Evolutionary conservation across 257 asterid species (phyloP), one percentile per base, ranked within the genome.

Genomic region (Pogostemon cablin): DNA sequence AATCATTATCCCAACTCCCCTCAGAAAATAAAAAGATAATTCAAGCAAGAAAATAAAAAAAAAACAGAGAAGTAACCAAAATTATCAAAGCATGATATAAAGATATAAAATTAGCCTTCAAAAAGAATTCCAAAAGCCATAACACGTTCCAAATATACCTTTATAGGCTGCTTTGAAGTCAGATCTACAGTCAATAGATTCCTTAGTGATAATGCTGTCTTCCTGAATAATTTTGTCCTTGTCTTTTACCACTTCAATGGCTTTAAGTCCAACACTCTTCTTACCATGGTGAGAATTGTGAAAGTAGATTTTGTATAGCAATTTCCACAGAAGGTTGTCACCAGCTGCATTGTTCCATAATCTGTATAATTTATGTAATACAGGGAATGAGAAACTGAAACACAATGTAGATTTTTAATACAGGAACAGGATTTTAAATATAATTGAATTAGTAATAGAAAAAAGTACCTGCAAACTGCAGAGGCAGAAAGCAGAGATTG

Each of bases 241-340:
- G 50, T 69, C 34, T 62, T 69, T 41, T n/a, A 40, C 53, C 54
- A 9, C 71, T 69, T 74, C 75, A 66, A 62, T 46, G 41, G 57
- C 41, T 41, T 32, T 47, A 76, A 5, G 54, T 62, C 49, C 69
- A 46, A 39, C 34, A 47, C 54, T 50, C 74, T 69, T 69, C 41
- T 58, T 7, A 56, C 32, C 7, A 67, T 62, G 63, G 39, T 48
- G 65, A 56, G 75, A 73, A 68, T 48, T 49, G 48, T 81, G 74
- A 60, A 88, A 85, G 78, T 78, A 87, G 63, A 62, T 67, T 39
- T 54, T 52, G 69, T 82, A 82, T 12, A 91, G 79, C 1, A 57
- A 72, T 75, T 86, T 73, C 98, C 98, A 93, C 6, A 93, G 81
- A 71, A 70, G 73, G 81, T 86, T 78, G 59, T 91, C 99, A 72